Evolutionary conservation across 2,329 filamentous ascomycete species (phyloP), one percentile per base, ranked within the genome.

Genomic region (Pestalotiopsis sp.): DNA sequence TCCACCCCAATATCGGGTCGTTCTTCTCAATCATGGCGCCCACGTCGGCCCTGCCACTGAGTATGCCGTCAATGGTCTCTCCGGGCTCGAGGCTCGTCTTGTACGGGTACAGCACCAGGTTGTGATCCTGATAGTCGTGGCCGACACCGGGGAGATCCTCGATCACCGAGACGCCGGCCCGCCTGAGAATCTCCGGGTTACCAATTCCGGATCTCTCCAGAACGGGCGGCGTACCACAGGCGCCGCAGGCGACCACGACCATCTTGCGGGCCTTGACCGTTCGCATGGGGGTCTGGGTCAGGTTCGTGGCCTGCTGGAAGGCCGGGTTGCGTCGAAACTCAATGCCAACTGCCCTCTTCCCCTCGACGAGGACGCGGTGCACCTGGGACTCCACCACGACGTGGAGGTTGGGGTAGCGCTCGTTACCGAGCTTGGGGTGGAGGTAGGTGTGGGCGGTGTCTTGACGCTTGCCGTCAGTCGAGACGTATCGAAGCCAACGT

Each of bases 141-240:
- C 88, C 86, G 0, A 89, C 83, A 20, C 84, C 84, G 0, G 84
- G 83, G 2, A 89, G 77, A 68, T 87, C 81, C 13, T 82, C 78
- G 2, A 87, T 74, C 2, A 84, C 74, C 2, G 82, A 78, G 9
- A 90, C 83, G 1, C 84, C 84, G 1, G 77, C 79, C 14, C 71
- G 69, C 38, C 75, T 69, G 14, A 83, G 75, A 11, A 89, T 76
- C 1, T 83, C 78, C 0, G 81, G 77, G 58, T 81, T 80, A n/a
- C 88, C 88, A 1, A 92, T 73, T 7, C 89, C 89, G 0, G 89
- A 91, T 22, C 89, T 80, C 74, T 91, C 88, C 0, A 92, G 82
- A 1, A 91, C 81, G 0, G 78, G 76, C 0, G 88, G 86, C 0
- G 86, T 86, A 1, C 85, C 84, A 5, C 83, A 79, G 0, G 86